A percentile compares a stretch with the other conserved stretches of the same genome.
phyloP scores from a whole-genome alignment of 306 rosid species.

The Delonix regia region DNA sequence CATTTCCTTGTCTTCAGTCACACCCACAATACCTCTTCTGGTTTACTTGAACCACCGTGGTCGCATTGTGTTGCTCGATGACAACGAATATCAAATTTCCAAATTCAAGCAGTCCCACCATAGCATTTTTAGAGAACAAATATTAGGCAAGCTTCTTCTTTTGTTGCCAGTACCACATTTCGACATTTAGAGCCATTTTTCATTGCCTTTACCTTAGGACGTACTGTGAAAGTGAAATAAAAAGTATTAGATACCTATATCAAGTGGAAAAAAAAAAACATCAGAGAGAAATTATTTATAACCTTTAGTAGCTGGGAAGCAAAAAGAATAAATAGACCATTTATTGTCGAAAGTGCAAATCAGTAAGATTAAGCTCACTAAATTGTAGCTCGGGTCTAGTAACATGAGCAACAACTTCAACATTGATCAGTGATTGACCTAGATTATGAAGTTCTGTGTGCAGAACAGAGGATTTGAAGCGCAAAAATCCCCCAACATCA shows the following conservation, averaged over 20 bases:
- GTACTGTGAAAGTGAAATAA: conserved; percentile 81
- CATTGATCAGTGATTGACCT: conserved; percentile 81
- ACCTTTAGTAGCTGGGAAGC: neutral
- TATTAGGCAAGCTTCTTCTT: conserved; percentile 86
- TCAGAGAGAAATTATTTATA: neutral
- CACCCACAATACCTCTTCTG: conserved; percentile 85
- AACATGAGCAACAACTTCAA: conserved; percentile 98
- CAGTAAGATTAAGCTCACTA: conserved; percentile 66
- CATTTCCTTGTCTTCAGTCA: conserved; percentile 86
- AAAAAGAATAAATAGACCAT: neutral
- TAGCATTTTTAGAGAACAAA: no score
- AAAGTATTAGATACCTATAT: conserved; percentile 80
- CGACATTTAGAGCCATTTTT: conserved; percentile 59
- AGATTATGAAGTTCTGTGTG: conserved; percentile 74
- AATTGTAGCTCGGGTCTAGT: conserved; percentile 89
- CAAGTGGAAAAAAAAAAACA: neutral
- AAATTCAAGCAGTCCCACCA: conserved; percentile 84
- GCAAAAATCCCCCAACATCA: conserved; percentile 93
- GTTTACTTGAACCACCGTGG: conserved; percentile 74
- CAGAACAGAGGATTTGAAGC: conserved; percentile 82
- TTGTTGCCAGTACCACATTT: conserved; percentile 84
- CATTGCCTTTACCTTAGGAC: conserved; percentile 74
- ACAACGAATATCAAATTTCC: conserved; percentile 70
- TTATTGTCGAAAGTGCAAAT: conserved; percentile 4
- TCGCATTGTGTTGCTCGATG: conserved; percentile 77